Evolutionary conservation across 1,284 basidiomycete species (phyloP).

Genomic region (Schizophyllum commune): DNA sequence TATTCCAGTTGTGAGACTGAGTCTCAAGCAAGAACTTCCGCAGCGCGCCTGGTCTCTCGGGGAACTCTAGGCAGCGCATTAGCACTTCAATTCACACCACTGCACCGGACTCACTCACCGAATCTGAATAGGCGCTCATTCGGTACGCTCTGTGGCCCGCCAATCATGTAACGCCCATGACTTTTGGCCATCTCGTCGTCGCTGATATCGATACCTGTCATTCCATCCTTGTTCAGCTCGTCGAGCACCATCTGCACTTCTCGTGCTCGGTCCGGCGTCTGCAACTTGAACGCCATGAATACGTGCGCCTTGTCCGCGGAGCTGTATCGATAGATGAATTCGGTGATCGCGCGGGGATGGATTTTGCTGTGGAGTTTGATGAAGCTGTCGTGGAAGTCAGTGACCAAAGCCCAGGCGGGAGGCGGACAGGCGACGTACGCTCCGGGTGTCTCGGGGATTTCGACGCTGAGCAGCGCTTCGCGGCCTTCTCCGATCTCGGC

Average conservation of each 20-base stretch:
- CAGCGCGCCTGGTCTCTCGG: constrained; percentile 89
- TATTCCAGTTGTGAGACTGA: constrained; percentile 80
- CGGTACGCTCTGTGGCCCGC: constrained; percentile 69
- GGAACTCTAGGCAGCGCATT: constrained; percentile 65
- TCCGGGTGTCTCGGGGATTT: constrained; percentile 89
- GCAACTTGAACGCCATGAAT: constrained; percentile 87
- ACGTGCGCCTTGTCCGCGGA: constrained; percentile 68
- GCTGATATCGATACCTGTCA: constrained; percentile 85
- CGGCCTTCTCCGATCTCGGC: constrained; percentile 94
- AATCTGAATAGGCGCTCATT: constrained; percentile 93
- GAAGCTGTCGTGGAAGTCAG: constrained; percentile 52
- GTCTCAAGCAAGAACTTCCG: constrained; percentile 83
- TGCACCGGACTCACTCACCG: constrained; percentile 43
- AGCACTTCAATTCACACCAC: constrained; percentile 1
- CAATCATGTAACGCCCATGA: constrained; percentile 92
- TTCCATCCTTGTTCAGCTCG: constrained; percentile 57
- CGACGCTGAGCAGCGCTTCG: constrained; percentile 89
- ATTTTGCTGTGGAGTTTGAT: constrained; percentile 82
- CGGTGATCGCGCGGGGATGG: constrained; percentile 90
- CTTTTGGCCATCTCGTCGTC: constrained; percentile 95
- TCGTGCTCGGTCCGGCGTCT: constrained; percentile 49
- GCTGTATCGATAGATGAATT: constrained; percentile 92
- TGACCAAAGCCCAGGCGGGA: background rate
- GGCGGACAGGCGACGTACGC: constrained; percentile 46
- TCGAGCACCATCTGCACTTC: constrained; percentile 68